Conservation (phyloP, 2,329 filamentous ascomycete genomes). For the Cladosporium sp. region DNA sequence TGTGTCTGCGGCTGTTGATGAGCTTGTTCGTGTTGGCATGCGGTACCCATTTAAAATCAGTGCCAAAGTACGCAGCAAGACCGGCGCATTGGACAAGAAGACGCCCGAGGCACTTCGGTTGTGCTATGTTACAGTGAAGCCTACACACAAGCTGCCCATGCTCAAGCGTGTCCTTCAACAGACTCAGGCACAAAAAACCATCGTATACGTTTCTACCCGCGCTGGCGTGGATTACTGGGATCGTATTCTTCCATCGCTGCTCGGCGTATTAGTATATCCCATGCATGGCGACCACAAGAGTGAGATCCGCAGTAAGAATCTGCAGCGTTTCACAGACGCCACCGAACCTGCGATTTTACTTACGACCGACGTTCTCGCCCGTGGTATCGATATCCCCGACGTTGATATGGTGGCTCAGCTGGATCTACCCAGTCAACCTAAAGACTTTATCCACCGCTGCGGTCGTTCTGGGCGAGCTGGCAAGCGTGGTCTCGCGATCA, state of each 20-base stretch:
- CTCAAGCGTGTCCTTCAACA: conserved; percentile 66
- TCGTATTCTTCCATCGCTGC: conserved; percentile 67
- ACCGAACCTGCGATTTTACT: conserved; percentile 75
- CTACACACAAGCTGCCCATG: conserved; percentile 75
- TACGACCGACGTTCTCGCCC: conserved; percentile 87
- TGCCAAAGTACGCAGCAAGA: conserved; percentile 80
- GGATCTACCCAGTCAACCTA: conserved; percentile 81
- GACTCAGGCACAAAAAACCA: conserved; percentile 67
- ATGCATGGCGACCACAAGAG: conserved; percentile 90
- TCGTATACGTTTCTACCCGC: conserved; percentile 91
- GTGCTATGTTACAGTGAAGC: conserved; percentile 71
- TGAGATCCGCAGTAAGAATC: conserved; percentile 84
- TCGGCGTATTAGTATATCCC: conserved; percentile 69
- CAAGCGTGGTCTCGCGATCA: conserved; percentile 73
- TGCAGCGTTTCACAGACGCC: conserved; percentile 71
- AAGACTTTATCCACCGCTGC: conserved; percentile 69
- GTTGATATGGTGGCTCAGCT: conserved; percentile 90
- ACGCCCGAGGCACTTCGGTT: conserved; percentile 93
- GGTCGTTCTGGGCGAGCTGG: conserved; percentile 61
- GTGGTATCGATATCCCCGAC: conserved; percentile 85
- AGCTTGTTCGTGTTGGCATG: conserved; percentile 86
- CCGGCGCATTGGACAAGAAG: conserved; percentile 73
- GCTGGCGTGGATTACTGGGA: conserved; percentile 94
- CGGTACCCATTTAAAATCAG: conserved; percentile 93
- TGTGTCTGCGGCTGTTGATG: conserved; percentile 90